Evolutionary conservation across 2,329 filamentous ascomycete genomes (phyloP).

Genomic region (Balansia obtecta): DNA sequence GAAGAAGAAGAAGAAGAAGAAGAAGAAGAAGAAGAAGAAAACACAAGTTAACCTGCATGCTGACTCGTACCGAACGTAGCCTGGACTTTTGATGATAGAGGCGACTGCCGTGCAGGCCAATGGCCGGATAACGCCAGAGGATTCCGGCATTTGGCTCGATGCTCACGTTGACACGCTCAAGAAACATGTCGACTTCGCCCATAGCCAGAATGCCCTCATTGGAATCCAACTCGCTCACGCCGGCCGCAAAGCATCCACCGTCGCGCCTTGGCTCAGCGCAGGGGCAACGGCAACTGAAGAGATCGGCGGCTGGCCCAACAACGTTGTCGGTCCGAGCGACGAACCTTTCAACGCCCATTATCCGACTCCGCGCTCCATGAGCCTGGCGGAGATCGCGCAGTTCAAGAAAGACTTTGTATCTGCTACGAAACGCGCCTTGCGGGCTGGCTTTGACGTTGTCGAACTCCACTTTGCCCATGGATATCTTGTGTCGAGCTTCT

Average conservation of each 20-base stretch:
- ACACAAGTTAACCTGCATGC: too few species aligned
- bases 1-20: too few species aligned
- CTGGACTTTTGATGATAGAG: slow-evolving; percentile 63
- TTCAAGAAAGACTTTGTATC: slow-evolving; percentile 46
- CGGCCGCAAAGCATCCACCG: slow-evolving; percentile 52
- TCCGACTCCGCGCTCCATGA: slow-evolving; percentile 49
- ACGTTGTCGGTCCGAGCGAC: slow-evolving; percentile 38
- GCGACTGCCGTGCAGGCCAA: slow-evolving; percentile 64
- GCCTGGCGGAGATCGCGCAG: slow-evolving; percentile 46
- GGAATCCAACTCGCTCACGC: slow-evolving; percentile 76
- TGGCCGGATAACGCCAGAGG: slow-evolving; percentile 73
- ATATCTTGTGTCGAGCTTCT: slow-evolving; percentile 48
- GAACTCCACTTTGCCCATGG: slow-evolving; percentile 42
- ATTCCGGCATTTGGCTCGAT: slow-evolving; percentile 73
- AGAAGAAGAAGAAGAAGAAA: too few species aligned
- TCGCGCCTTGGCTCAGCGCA: slow-evolving; percentile 49
- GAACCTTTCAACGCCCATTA: slow-evolving; percentile 44
- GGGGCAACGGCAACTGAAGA: slow-evolving; percentile 38
- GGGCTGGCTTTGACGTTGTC: slow-evolving; percentile 31
- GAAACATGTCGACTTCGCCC: slow-evolving; percentile 63
- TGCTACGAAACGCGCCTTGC: slow-evolving; percentile 40
- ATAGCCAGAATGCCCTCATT: slow-evolving; percentile 63
- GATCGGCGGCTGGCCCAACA: slow-evolving; percentile 43
- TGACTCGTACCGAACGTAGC: slow-evolving; percentile 15
- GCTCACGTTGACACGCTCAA: slow-evolving; percentile 62